Conservation (phyloP, 164 flowering plant genomes). For the Chloranthus sessilifolius region DNA sequence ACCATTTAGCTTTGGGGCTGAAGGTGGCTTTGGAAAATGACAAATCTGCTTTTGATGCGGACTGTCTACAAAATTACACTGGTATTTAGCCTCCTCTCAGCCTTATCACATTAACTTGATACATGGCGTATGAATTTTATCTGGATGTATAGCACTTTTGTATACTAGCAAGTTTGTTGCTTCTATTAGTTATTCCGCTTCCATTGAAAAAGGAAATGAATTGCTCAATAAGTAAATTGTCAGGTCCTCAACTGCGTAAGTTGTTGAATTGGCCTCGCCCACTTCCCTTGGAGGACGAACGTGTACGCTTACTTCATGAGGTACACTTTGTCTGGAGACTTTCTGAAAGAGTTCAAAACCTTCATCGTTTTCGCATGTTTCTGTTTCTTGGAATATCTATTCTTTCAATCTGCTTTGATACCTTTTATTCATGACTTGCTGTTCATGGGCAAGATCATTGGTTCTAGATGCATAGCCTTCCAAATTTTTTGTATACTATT, state of each 20-base stretch:
- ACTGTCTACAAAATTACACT: slow-evolving; percentile 72
- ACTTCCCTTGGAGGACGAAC: slow-evolving; percentile 94
- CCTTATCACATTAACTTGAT: no score
- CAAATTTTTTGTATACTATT: background rate
- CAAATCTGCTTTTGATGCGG: slow-evolving; percentile 82
- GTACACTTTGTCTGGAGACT: slow-evolving; percentile 22
- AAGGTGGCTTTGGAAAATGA: slow-evolving; percentile 69
- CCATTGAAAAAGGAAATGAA: background rate
- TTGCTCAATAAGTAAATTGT: slow-evolving; percentile 7
- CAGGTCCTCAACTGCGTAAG: slow-evolving; percentile 77
- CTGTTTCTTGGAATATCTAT: background rate
- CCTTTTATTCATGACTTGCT: background rate
- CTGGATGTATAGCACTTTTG: background rate
- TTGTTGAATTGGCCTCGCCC: slow-evolving; percentile 89
- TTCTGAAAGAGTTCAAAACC: background rate
- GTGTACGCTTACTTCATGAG: slow-evolving; percentile 86
- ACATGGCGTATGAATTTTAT: no score
- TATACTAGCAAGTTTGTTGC: no score
- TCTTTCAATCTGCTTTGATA: background rate
- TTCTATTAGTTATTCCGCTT: background rate
- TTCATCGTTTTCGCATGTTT: no score
- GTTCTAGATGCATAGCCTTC: no score
- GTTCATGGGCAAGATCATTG: no score
- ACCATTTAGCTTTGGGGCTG: slow-evolving; percentile 65
- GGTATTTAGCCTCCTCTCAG: slow-evolving; percentile 33